Conservation (phyloP, 148 eudicot genomes). For the Arctostaphylos glauca region DNA sequence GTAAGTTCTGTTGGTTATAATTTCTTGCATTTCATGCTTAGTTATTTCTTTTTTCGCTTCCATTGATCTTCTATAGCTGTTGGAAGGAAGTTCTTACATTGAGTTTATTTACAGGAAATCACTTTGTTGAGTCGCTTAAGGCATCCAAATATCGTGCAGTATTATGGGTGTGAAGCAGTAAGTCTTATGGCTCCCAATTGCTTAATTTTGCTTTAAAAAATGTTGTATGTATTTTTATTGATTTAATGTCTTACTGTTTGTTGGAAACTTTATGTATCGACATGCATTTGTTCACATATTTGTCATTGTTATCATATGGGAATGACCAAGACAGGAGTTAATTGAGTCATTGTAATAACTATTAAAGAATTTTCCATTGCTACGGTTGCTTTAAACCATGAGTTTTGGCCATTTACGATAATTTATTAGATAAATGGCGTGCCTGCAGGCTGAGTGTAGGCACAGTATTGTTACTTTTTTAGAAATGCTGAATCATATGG, state of each 20-base stretch:
- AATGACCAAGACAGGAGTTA: background rate
- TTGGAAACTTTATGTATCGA: background rate
- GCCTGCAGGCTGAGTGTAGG: background rate
- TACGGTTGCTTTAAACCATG: background rate
- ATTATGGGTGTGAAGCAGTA: slow-evolving; percentile 88
- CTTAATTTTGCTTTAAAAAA: background rate
- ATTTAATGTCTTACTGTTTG: background rate
- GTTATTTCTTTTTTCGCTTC: background rate
- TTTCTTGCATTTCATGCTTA: background rate
- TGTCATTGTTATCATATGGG: background rate
- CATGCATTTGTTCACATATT: background rate
- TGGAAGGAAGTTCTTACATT: slow-evolving; percentile 17
- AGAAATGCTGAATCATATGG: background rate
- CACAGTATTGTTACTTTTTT: background rate
- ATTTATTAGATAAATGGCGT: background rate
- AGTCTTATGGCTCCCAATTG: slow-evolving; percentile 26
- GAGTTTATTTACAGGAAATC: slow-evolving; percentile 61
- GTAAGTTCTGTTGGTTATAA: slow-evolving; percentile 33
- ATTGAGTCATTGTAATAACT: background rate
- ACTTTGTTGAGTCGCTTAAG: slow-evolving; percentile 69
- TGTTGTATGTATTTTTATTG: background rate
- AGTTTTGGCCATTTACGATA: background rate
- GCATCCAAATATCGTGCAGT: slow-evolving; percentile 98
- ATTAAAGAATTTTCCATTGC: background rate
- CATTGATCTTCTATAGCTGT: background rate